Percentiles rank a stretch among this genome's conserved stretches.
These are phyloP conservation scores for Lignosus rhinocerotis DNA, from an alignment of 1,284 basidiomycete genomes.

Conservation along the genomic window DNA sequence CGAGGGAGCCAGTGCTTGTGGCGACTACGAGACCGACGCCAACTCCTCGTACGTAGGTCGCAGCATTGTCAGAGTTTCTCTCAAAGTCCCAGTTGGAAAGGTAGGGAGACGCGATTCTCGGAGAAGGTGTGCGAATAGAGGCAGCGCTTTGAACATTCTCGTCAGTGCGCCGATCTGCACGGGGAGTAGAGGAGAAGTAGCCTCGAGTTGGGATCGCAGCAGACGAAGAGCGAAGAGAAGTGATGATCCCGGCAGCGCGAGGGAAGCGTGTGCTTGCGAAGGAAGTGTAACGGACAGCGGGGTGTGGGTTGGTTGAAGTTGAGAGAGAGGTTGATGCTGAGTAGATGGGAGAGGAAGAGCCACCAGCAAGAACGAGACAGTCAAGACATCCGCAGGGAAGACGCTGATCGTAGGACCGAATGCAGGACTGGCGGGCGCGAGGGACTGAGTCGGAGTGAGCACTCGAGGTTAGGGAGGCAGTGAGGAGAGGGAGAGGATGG, in stretches of 20 bases:
- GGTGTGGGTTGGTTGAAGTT: background rate
- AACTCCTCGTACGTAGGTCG: background rate
- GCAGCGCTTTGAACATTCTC: constrained; percentile 11
- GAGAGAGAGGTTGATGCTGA: background rate
- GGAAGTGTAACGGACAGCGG: background rate
- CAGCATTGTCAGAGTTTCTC: background rate
- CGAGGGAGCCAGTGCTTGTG: constrained; percentile 7
- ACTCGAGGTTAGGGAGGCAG: background rate
- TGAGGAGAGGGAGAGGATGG: constrained; percentile 4
- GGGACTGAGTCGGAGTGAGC: constrained; percentile 1
- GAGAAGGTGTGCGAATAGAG: background rate
- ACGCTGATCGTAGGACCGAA: constrained; percentile 6
- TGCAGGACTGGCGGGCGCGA: constrained; percentile 5
- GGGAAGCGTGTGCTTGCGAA: background rate
- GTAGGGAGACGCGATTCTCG: background rate
- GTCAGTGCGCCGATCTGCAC: constrained; percentile 1
- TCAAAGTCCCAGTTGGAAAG: background rate
- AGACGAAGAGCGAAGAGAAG: background rate
- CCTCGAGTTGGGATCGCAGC: background rate
- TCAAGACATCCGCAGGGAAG: constrained; percentile 6
- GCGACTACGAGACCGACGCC: constrained; percentile 14
- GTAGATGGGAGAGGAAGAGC: background rate
- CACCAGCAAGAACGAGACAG: background rate
- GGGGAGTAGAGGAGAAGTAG: background rate
- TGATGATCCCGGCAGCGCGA: background rate